Percentiles rank a stretch among this genome's conserved stretches.
Evolutionary conservation across 2,329 filamentous ascomycete genomes (phyloP).

Genomic region (Fusarium sp.): DNA sequence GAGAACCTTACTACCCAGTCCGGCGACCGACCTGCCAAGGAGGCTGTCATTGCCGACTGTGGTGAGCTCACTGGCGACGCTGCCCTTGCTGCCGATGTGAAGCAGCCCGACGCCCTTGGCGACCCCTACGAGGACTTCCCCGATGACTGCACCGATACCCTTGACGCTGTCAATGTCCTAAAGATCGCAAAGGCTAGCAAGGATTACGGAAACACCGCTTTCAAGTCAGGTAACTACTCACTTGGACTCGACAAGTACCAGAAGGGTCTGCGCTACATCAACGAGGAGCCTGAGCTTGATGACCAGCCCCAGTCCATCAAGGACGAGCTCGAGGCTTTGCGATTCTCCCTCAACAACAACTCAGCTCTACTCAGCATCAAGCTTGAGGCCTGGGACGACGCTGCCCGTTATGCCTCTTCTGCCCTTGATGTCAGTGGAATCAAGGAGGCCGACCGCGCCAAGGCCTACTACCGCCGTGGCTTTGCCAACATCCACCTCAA

Average conservation of each 20-base stretch:
- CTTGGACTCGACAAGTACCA: conserved; percentile 91
- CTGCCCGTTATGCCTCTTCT: conserved; percentile 73
- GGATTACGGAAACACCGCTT: conserved; percentile 90
- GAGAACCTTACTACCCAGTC: conserved; percentile 82
- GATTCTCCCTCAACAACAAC: conserved; percentile 90
- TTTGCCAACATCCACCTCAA: conserved; percentile 79
- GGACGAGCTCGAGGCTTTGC: conserved; percentile 75
- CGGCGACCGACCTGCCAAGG: conserved; percentile 80
- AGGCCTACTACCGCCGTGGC: conserved; percentile 87
- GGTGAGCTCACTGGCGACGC: conserved; percentile 83
- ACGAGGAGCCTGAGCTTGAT: conserved; percentile 82
- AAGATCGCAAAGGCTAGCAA: conserved; percentile 88
- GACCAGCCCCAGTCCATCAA: conserved; percentile 76
- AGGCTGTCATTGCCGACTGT: conserved; percentile 82
- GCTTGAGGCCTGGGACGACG: conserved; percentile 76
- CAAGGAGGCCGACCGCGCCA: conserved; percentile 83
- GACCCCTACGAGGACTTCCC: conserved; percentile 97
- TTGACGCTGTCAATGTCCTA: conserved; percentile 75
- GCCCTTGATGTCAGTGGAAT: conserved; percentile 76
- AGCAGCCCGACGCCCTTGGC: conserved; percentile 80
- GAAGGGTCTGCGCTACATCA: conserved; percentile 89
- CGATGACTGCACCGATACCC: conserved; percentile 76
- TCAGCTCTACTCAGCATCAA: conserved; percentile 87
- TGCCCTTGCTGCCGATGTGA: conserved; percentile 73
- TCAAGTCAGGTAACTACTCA: conserved; percentile 79